Evolutionary conservation across 306 rosid genomes (phyloP).

Genomic region (Pterocarpus santalinus): DNA sequence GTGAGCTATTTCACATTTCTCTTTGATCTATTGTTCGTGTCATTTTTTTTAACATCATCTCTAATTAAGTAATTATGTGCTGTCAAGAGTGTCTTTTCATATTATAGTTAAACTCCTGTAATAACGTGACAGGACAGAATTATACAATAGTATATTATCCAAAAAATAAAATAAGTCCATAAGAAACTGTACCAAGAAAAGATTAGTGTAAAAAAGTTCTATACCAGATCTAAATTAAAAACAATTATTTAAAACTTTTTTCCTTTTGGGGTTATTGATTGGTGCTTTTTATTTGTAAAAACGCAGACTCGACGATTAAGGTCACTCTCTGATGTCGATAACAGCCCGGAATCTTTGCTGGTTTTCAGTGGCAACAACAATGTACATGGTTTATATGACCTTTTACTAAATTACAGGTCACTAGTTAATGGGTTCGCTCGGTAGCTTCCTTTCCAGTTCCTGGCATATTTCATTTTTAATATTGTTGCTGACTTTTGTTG

Average conservation of each 20-base stretch:
- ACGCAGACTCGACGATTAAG: constrained; percentile 75
- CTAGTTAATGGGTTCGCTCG: constrained; percentile 20
- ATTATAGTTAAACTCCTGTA: too few relatives aligned
- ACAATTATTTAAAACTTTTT: too few relatives aligned
- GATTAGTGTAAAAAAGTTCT: too few relatives aligned
- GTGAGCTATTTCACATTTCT: background rate
- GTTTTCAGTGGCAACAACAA: constrained; percentile 71
- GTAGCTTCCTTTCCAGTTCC: constrained; percentile 35
- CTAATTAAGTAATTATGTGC: too few relatives aligned
- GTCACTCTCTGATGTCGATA: constrained; percentile 75
- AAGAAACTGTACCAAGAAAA: too few relatives aligned
- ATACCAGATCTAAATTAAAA: too few relatives aligned
- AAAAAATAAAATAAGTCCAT: too few relatives aligned
- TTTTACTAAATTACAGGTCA: constrained; percentile 89
- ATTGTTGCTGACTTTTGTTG: constrained; percentile 38
- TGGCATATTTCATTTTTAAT: constrained; percentile 1
- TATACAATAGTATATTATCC: too few relatives aligned
- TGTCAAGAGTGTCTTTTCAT: too few relatives aligned
- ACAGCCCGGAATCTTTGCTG: constrained; percentile 83
- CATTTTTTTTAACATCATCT: too few relatives aligned
- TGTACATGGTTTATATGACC: constrained; percentile 83
- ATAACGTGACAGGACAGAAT: too few relatives aligned
- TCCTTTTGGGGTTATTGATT: background rate
- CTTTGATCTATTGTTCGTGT: too few relatives aligned
- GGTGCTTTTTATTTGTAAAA: constrained; percentile 27